These are phyloP conservation scores for Tetrapisispora arboricola DNA, from an alignment of 805 yeast species.

Conservation along the genomic window DNA sequence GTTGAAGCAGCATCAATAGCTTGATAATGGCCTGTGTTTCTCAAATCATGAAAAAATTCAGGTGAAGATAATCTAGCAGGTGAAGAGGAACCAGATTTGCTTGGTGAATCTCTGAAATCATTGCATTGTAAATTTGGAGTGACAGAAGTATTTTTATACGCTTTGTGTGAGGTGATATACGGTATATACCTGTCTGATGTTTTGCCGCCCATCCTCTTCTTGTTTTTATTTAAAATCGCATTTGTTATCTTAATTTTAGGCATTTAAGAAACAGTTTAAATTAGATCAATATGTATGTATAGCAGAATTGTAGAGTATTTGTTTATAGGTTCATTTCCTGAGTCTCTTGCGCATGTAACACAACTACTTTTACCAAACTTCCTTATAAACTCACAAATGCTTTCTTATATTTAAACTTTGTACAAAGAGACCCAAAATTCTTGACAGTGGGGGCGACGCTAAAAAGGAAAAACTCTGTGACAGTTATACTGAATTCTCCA, in stretches of 20 bases:
- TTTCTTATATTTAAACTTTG: too few species aligned
- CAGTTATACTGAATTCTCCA: too few species aligned
- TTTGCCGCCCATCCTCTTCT: conserved; percentile 7
- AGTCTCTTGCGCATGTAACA: too few species aligned
- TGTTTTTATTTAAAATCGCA: background rate
- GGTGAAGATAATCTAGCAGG: conserved; percentile 25
- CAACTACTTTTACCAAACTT: too few species aligned
- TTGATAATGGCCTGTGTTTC: conserved; percentile 17
- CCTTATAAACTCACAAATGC: too few species aligned
- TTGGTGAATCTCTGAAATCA: background rate
- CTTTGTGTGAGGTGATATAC: conserved; percentile 22
- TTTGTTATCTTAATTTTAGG: background rate
- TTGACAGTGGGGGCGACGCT: too few species aligned
- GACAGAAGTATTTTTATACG: conserved; percentile 16
- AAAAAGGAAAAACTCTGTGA: too few species aligned
- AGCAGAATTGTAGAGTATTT: background rate
- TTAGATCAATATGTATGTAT: background rate
- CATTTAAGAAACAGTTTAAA: background rate
- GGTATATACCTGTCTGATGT: conserved; percentile 34
- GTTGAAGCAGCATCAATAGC: conserved; percentile 8
- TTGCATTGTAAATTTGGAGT: conserved; percentile 3
- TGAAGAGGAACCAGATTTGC: conserved; percentile 14
- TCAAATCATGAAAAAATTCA: conserved; percentile 22
- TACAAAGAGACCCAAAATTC: too few species aligned
- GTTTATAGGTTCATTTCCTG: background rate